Conservation (phyloP, 305 asterid genomes). For the Fraxinus xanthoxyloides region DNA sequence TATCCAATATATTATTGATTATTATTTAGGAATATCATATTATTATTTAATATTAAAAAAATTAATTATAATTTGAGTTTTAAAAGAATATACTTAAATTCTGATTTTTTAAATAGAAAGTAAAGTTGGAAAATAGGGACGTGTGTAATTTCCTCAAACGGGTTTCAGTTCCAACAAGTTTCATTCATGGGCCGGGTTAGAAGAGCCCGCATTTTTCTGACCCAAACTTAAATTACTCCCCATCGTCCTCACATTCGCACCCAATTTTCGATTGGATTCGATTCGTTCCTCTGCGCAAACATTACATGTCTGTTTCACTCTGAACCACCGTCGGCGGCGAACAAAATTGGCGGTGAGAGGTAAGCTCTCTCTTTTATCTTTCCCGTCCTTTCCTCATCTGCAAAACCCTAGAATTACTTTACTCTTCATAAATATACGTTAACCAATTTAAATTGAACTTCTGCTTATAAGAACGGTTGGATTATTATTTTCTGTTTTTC, state of each 20-base stretch:
- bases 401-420: slow-evolving; percentile 20
- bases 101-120: not conserved
- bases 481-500: not conserved
- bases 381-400: not conserved
- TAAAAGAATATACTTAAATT: too few species aligned
- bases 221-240: not conserved
- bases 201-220: not conserved
- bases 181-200: not conserved
- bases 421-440: not conserved
- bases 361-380: not conserved
- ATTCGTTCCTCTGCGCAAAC: not conserved
- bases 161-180: not conserved
- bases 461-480: not conserved
- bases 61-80: too few species aligned
- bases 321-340: not conserved
- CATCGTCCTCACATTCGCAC: not conserved
- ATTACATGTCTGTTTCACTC: not conserved
- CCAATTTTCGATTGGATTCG: not conserved
- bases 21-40: too few species aligned
- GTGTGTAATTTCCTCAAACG: not conserved
- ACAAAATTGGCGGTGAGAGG: not conserved
- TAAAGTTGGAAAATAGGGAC: not conserved
- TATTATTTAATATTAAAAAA: too few species aligned
- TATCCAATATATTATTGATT: too few species aligned
- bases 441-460: not conserved